Conservation (phyloP, 441 rosid genomes). For the Capsella rubella region DNA sequence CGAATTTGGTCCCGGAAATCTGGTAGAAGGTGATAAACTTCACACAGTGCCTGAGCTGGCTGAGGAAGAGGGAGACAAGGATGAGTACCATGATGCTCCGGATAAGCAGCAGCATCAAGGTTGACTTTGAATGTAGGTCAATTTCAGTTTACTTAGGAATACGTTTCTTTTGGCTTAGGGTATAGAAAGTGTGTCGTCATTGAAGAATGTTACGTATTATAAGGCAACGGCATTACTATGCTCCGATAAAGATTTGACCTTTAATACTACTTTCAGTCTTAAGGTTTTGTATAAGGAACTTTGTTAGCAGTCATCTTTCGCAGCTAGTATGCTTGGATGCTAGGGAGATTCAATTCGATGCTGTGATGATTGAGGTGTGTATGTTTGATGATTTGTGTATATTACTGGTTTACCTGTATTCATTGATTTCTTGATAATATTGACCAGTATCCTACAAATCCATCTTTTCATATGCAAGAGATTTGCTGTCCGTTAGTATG, state of each 20-base stretch:
- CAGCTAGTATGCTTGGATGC: not conserved
- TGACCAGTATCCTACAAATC: not conserved
- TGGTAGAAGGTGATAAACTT: conserved; percentile 44
- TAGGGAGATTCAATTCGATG: conserved; percentile 1
- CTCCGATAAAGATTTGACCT: not conserved
- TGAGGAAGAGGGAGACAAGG: conserved; percentile 56
- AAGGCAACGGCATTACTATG: not conserved
- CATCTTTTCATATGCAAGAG: conserved; percentile 1
- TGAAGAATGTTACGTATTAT: conserved; percentile 8
- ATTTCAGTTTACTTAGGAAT: not conserved
- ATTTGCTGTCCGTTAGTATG: not conserved
- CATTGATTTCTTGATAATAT: not conserved
- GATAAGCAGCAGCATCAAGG: conserved; percentile 47
- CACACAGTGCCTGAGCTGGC: conserved; percentile 58
- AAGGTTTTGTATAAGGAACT: not conserved
- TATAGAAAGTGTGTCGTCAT: not conserved
- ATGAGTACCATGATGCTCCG: conserved; percentile 50
- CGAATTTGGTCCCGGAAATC: conserved; percentile 9
- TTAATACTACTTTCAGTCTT: not conserved
- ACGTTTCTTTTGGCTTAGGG: conserved; percentile 8
- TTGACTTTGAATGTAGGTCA: conserved; percentile 34
- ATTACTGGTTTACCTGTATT: not conserved
- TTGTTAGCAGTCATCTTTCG: conserved; percentile 1
- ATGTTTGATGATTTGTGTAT: not conserved
- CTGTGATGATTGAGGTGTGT: conserved; percentile 20